A percentile compares a stretch with the other conserved stretches of the same genome.
Evolutionary conservation across 768 basidiomycete species (phyloP).

Genomic region (Dictyophora rubrovolvata): DNA sequence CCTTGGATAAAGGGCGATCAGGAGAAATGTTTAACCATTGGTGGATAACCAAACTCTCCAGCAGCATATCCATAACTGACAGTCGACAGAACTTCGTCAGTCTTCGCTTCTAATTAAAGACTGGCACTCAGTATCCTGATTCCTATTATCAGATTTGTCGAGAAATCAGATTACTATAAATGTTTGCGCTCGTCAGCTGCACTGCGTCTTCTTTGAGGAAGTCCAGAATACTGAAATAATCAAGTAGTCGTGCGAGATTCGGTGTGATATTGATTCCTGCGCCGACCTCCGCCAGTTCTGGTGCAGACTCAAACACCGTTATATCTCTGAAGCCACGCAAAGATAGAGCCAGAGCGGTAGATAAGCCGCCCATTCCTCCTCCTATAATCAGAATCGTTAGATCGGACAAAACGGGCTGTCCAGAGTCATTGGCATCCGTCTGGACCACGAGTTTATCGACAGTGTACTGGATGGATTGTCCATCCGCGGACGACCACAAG

Average conservation of each 20-base stretch:
- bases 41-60: slow-evolving; percentile 22
- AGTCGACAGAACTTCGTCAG: slow-evolving; percentile 21
- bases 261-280: slow-evolving; percentile 29
- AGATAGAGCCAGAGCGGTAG: slow-evolving; percentile 22
- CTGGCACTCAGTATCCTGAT: background rate
- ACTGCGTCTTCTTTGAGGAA: slow-evolving; percentile 20
- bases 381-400: background rate
- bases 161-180: slow-evolving; percentile 17
- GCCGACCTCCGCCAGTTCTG: slow-evolving; percentile 24
- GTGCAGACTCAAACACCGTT: slow-evolving; percentile 22
- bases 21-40: slow-evolving; percentile 9
- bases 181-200: slow-evolving; percentile 17
- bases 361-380: slow-evolving; percentile 19
- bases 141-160: too few relatives aligned
- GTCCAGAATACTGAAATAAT: slow-evolving; percentile 22
- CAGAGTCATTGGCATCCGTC: too few relatives aligned
- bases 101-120: slow-evolving; percentile 14
- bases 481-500: background rate
- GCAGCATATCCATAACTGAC: slow-evolving; percentile 22
- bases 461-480: background rate
- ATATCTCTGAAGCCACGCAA: slow-evolving; percentile 23
- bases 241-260: slow-evolving; percentile 23
- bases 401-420: background rate
- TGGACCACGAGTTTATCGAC: too few relatives aligned
- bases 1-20: background rate